A percentile compares a stretch with the other conserved stretches of the same genome.
These are phyloP conservation scores for Eucalyptus urophylla DNA, from an alignment of 345 rosid genomes.

Conservation along the genomic window DNA sequence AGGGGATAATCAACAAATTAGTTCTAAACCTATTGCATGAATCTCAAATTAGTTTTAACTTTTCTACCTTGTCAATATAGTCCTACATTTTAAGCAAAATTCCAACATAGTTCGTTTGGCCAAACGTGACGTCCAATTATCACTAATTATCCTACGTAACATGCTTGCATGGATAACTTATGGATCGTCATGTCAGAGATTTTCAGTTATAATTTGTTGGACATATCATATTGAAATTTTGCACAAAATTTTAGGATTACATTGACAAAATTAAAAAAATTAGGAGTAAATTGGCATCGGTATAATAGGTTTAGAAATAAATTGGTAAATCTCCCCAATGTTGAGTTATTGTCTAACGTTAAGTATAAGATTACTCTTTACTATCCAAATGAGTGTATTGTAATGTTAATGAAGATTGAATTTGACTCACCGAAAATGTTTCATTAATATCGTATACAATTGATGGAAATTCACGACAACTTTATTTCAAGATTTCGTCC, in stretches of 20 bases:
- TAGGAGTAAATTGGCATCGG: rapidly evolving
- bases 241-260: not conserved
- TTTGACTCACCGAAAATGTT: not conserved
- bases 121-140: rapidly evolving
- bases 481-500: not conserved
- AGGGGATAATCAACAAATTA: not conserved
- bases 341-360: not conserved
- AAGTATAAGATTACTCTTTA: not conserved
- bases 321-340: not conserved
- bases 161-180: rapidly evolving
- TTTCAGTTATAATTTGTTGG: rapidly evolving
- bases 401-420: not conserved
- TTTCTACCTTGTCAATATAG: not conserved
- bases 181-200: not conserved
- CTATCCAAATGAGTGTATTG: not conserved
- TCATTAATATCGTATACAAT: not conserved
- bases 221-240: not conserved
- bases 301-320: not conserved
- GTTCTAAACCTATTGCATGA: not conserved
- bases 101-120: not conserved
- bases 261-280: not conserved
- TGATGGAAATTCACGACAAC: not conserved
- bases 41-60: not conserved
- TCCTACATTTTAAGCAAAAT: not conserved
- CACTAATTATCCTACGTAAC: rapidly evolving